These are phyloP conservation scores for Escallonia rubra DNA, from an alignment of 129 eudicot species.

Conservation along the genomic window DNA sequence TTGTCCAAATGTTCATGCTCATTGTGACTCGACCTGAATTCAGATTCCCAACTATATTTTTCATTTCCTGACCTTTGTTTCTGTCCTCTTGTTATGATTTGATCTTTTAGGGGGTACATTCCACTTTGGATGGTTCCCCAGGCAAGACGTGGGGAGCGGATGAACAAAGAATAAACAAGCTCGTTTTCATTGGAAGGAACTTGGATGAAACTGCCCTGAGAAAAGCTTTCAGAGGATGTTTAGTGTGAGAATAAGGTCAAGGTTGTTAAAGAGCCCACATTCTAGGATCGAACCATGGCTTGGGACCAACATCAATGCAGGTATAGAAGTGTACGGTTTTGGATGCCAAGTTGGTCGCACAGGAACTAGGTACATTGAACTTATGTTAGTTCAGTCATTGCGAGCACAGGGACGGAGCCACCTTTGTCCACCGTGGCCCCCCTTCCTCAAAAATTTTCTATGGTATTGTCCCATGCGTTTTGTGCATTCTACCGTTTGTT, in stretches of 20 bases:
- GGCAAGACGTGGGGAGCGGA: constrained; percentile 80
- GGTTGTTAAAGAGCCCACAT: too few species aligned
- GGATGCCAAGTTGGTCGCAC: too few species aligned
- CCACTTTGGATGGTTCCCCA: constrained; percentile 81
- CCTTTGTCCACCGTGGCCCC: too few species aligned
- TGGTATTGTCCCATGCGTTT: too few species aligned
- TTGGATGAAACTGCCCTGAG: constrained; percentile 74
- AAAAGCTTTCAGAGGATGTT: constrained; percentile 90
- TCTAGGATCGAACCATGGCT: background rate
- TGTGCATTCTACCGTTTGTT: too few species aligned
- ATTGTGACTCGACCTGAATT: background rate
- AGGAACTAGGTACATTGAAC: too few species aligned
- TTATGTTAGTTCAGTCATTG: too few species aligned
- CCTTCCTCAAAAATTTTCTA: too few species aligned
- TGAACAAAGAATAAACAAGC: constrained; percentile 81
- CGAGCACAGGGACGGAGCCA: too few species aligned
- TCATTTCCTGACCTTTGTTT: background rate
- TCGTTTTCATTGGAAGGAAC: constrained; percentile 84
- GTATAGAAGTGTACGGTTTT: too few species aligned
- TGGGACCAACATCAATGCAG: too few species aligned
- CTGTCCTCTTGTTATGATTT: background rate
- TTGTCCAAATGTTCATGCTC: background rate
- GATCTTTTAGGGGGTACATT: constrained; percentile 72
- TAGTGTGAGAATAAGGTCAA: constrained; percentile 32
- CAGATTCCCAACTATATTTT: background rate